Evolutionary conservation across 768 basidiomycete species (phyloP), one percentile per base, ranked within the genome.

Genomic region (Russula ochroleuca): DNA sequence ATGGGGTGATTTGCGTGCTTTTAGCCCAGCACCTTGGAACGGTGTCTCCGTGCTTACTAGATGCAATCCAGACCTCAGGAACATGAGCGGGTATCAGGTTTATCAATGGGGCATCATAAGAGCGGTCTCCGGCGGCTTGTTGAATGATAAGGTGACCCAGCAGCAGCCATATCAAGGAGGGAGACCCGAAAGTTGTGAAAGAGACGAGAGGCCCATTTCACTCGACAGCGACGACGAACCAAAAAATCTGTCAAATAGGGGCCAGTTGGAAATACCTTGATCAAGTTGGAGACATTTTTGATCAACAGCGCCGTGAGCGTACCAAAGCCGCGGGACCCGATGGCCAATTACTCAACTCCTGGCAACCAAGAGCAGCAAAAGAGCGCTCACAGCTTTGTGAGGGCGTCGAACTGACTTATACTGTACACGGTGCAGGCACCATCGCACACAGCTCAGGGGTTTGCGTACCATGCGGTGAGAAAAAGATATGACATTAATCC

Each of bases 401-500:
- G 35, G n/a, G 45, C 37, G 23, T 54, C 14, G 23, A 37, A 47
- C 52, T 15, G 43, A 33, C 28, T 38, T 19, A 40, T 38, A 51
- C n/a, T n/a, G n/a, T n/a, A n/a, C 37, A 53, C 37, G 10, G 52
- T 41, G 37, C 13, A 1, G 17, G 48, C 33, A 50, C 41, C 14
- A 51, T 51, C 31, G 48, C 47, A 64, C 21, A 47, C 47, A 14
- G 45, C 25, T 6, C 28, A 55, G 25, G 5, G 11, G 38, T 3
- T 54, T 41, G 47, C 25, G 43, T 55, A 50, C 51, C 54, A 56
- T 61, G 63, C 31, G 47, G 48, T 55, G 41, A 57, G 47, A 57
- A 56, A 64, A 33, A n/a, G 48, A n/a, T 61, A 31, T 60, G 38
- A 56, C 61, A 61, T 60, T 43, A 56, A 43, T 14, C 45, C 45